phyloP scores from a whole-genome alignment of 2,329 filamentous ascomycete species.

The Thelonectria rubi region DNA sequence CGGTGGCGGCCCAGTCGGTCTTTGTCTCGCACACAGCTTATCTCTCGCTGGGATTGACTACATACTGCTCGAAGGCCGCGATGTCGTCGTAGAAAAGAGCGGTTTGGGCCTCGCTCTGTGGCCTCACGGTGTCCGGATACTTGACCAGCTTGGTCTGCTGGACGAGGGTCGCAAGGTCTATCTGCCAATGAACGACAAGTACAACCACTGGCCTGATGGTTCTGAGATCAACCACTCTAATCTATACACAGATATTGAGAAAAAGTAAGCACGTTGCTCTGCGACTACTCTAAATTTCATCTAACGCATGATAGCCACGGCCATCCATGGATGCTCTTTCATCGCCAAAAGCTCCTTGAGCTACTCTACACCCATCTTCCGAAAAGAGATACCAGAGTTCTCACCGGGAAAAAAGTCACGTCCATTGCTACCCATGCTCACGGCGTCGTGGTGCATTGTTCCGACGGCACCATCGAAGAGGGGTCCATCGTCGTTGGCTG shows the following conservation, averaged over 20 bases:
- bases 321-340: constrained; percentile 30
- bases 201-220: constrained; percentile 10
- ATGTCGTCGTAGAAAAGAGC: constrained; percentile 36
- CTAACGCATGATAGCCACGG: constrained; percentile 22
- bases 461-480: constrained; percentile 20
- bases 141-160: constrained; percentile 46
- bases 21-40: constrained; percentile 39
- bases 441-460: constrained; percentile 25
- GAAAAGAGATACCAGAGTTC: constrained; percentile 8
- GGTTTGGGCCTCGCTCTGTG: constrained; percentile 42
- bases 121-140: constrained; percentile 40
- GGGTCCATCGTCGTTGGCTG: constrained; percentile 31
- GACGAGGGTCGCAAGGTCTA: constrained; percentile 6
- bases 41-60: constrained; percentile 45
- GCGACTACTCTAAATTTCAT: not conserved
- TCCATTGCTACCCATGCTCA: constrained; percentile 2
- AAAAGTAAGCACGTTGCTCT: not conserved
- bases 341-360: constrained; percentile 28
- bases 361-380: constrained; percentile 25
- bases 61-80: constrained; percentile 45
- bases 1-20: constrained; percentile 40
- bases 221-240: constrained; percentile 9
- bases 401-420: constrained; percentile 25
- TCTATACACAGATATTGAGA: constrained; percentile 6
- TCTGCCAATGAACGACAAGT: constrained; percentile 15